Base-by-base conservation (phyloP, 805 yeast species). In the Teunomyces lycoperdinae region DNA sequence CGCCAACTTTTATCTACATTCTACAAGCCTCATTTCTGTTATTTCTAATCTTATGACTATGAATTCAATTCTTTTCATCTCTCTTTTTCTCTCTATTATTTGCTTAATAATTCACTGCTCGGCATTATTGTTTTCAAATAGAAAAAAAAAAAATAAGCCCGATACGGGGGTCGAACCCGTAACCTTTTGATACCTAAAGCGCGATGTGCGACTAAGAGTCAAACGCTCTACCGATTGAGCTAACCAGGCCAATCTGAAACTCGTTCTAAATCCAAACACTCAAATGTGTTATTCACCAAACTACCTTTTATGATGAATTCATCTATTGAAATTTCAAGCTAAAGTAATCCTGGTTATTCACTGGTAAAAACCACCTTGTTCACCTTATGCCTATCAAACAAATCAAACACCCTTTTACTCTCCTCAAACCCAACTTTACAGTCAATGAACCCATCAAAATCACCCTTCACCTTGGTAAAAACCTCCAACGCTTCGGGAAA, bases 361-460 rank as follows among this genome's bases (percentile, higher is more conserved):
- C 58, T 57, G 31, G 61, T 67, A 50, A 82, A 79, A 1, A 81
- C 80, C 13, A 80, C 81, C 55, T 82, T 82, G 47, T 78, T 75
- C 0, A 79, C 82, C 52, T 74, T 68, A 41, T 79, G 84, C 48
- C 68, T 55, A 43, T 82, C 84, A 56, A 82, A 82, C 40, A 76
- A 48, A 31, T 72, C 73, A 57, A 77, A 82, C 3, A 77, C 83
- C 33, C 71, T 58, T 5, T 67, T 59, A 14, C 78, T 75, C 5
- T 78, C 75, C 9, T 66, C 74, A 27, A 82, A 55, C 1, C 74
- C 67, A 35, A 77, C 65, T 33, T 64, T 64, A n/a, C 61, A 60
- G 51, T 80, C 86, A 30, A 82, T 73, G 54, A 82, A 80, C n/a
- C 61, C 70, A n/a, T 58, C 69, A 51, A 81, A 79, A 47, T 76